These are phyloP conservation scores for Leccinum longicurvipes DNA, from an alignment of 768 basidiomycete species.

Conservation along the genomic window DNA sequence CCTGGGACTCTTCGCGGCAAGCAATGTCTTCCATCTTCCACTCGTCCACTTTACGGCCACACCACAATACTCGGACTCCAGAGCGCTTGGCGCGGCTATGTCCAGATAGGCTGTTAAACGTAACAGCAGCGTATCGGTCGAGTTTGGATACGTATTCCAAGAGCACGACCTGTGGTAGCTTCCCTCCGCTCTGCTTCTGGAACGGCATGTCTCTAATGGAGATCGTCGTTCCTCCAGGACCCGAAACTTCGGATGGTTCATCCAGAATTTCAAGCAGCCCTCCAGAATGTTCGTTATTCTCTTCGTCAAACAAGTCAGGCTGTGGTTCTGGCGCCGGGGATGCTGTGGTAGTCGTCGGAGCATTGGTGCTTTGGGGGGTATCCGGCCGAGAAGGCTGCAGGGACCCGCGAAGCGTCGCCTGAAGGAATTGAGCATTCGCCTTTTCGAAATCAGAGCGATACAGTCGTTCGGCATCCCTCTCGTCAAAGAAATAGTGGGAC, in stretches of 20 bases:
- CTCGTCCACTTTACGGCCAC: slow-evolving; percentile 50
- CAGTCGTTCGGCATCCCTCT: slow-evolving; percentile 56
- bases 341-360: background rate
- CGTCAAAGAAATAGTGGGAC: slow-evolving; percentile 68
- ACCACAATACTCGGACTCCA: slow-evolving; percentile 72
- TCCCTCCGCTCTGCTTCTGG: slow-evolving; percentile 81
- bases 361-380: background rate
- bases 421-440: slow-evolving; percentile 42
- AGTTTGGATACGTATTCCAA: slow-evolving; percentile 61
- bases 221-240: slow-evolving; percentile 50
- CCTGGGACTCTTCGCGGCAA: slow-evolving; percentile 74
- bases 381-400: background rate
- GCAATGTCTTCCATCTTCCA: slow-evolving; percentile 87
- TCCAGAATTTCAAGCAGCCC: slow-evolving; percentile 78
- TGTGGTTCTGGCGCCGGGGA: background rate
- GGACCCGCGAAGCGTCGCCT: slow-evolving; percentile 39
- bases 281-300: slow-evolving; percentile 45
- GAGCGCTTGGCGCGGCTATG: slow-evolving; percentile 74
- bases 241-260: slow-evolving; percentile 54
- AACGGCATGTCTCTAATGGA: slow-evolving; percentile 68
- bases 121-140: slow-evolving; percentile 73
- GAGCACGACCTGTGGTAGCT: slow-evolving; percentile 73
- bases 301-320: slow-evolving; percentile 53
- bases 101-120: slow-evolving; percentile 64
- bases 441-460: slow-evolving; percentile 55